Base-by-base conservation (phyloP, 768 basidiomycete species). In the Boletus subcaerulescens region DNA sequence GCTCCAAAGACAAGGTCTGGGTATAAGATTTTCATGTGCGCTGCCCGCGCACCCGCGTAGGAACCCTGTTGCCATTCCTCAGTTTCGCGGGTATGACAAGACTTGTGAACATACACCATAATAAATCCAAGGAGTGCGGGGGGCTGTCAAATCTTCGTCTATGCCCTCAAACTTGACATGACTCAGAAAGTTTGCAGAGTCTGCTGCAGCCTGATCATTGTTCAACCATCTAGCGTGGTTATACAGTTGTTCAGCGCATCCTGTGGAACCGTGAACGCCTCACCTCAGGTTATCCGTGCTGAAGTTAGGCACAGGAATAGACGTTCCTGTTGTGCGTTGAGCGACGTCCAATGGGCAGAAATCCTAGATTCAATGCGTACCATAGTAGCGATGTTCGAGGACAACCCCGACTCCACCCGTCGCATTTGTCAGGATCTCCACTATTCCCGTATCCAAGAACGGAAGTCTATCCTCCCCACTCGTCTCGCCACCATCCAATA, bases 401-500 rank as follows among this genome's bases (percentile, higher is more conserved):
- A 98, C 83, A 40, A 97, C 82, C 18, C 89, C 88, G 6, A 98
- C 77, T 5, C 96, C 96, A n/a, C 85, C 81, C 0, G 93, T 96
- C 18, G 87, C 87, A 52, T 81, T 85, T 3, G 90, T 77, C 52
- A 98, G 75, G 54, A 97, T 95, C 43, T 92, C 89, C 7, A 89
- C 81, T 58, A 98, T 95, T 2, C 94, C 91, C 0, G 82, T 87
- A 58, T 91, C 86, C 59, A 77, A 63, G 65, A 76, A 79, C 22
- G 73, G 74, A 42, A 77, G 52, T 41, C 84, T 61, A 39, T 88
- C 81, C 70, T 83, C 84, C 18, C 93, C 96, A 57, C 82, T 87
- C 4, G 93, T 96, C 73, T 98, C 96, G 15, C 96, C 96, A 1
- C 92, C 93, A 69, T 98, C 96, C 20, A 98, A 73, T 3, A 98